Conservation (phyloP, 176 grass and related monocot species). For the Hordeum vulgare region DNA sequence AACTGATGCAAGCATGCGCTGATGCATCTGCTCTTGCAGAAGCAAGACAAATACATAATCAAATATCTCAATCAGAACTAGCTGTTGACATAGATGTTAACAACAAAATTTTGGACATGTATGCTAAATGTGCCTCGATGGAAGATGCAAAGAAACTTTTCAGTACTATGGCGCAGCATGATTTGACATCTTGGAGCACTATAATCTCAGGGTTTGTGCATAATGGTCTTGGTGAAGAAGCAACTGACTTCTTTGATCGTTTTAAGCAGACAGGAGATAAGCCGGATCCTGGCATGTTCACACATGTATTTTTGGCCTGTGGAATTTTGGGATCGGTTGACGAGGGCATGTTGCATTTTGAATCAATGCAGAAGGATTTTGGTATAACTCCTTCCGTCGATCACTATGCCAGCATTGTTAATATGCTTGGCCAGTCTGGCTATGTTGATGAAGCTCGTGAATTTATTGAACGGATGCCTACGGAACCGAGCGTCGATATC, state of each 20-base stretch:
- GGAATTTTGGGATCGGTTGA: constrained; percentile 76
- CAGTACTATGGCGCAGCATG: constrained; percentile 47
- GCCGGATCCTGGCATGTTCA: constrained; percentile 68
- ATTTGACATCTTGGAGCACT: constrained; percentile 76
- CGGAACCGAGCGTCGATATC: constrained; percentile 71
- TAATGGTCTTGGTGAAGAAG: constrained; percentile 82
- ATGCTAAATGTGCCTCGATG: constrained; percentile 76
- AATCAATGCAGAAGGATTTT: constrained; percentile 92
- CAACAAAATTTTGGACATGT: constrained; percentile 88
- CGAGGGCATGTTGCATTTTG: constrained; percentile 91
- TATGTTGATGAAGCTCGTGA: constrained; percentile 88
- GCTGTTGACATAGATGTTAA: constrained; percentile 47
- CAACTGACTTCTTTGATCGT: constrained; percentile 51
- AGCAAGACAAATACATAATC: constrained; percentile 54
- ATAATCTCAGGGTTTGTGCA: constrained; percentile 77
- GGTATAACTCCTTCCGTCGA: constrained; percentile 62
- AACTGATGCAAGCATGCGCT: constrained; percentile 74
- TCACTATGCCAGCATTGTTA: constrained; percentile 72
- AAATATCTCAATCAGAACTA: constrained; percentile 41
- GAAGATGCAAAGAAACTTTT: constrained; percentile 70
- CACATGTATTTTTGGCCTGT: constrained; percentile 57
- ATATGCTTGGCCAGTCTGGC: constrained; percentile 85
- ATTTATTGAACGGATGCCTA: constrained; percentile 75
- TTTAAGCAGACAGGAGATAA: constrained; percentile 60
- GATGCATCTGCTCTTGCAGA: constrained; percentile 48